Evolutionary conservation across 495 filamentous ascomycete species (phyloP), one percentile per base, ranked within the genome.

Genomic region (Aspergillus sparsus): DNA sequence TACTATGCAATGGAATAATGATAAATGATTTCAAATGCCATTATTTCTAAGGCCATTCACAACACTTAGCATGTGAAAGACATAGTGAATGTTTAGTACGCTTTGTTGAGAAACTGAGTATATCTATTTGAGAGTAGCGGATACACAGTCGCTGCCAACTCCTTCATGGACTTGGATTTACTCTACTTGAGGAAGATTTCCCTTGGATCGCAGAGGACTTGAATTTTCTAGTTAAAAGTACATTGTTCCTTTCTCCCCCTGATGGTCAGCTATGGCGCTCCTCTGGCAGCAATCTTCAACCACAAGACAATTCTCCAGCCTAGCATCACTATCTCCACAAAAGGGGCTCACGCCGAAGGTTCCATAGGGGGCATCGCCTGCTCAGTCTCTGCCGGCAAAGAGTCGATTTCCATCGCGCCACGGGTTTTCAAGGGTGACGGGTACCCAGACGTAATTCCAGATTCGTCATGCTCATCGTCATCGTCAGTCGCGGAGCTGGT

Each of bases 401-500:
- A 9, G 37, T 41, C 37, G 37, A 41, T 9, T 41, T 41, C 4
- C 37, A 31, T 51, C 49, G 3, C 49, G 49, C 7, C 49, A 21
- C 49, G 49, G 7, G 49, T 51, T 51, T 51, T 51, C 49, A 31
- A 21, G 21, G 21, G 49, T 6, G 49, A 51, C 15, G 49, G 49
- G 21, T 51, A 21, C 2, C 18, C 49, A 31, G 49, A 32, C 21
- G 49, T 51, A 13, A 51, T 51, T 12, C 21, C 21, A 51, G 49
- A 51, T 51, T 51, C 49, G 18, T 51, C 49, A 32, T 51, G 18
- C 21, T 51, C n/a, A 31, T 51, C 49, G 49, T 51, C 49, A 31
- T 33, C 45, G n/a, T 58, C 45, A 58, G 37, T 41, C 37, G 37
- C 37, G 3, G 37, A 41, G 37, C 37, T 41, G 37, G 37, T 41